A percentile compares a stretch with the other conserved stretches of the same genome.
Conservation (phyloP, 2,329 filamentous ascomycete species). For the Colletotrichum spinosum region DNA sequence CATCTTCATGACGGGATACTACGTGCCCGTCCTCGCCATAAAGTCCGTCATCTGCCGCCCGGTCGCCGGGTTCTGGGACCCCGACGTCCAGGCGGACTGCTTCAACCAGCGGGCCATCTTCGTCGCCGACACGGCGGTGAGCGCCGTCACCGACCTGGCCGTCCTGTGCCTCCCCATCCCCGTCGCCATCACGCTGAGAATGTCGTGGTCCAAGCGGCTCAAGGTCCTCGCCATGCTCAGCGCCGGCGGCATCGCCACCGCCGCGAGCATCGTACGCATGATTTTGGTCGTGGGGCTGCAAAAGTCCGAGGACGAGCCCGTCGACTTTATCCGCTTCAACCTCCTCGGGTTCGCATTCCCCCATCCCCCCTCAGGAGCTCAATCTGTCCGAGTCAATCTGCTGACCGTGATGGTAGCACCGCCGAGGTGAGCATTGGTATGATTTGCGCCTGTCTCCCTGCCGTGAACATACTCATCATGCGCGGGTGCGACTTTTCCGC, state of each 20-base stretch:
- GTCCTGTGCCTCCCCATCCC: constrained; percentile 47
- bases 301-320: constrained; percentile 40
- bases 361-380: constrained; percentile 29
- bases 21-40: constrained; percentile 42
- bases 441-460: constrained; percentile 47
- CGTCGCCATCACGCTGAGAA: constrained; percentile 47
- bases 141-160: constrained; percentile 46
- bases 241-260: constrained; percentile 47
- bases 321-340: constrained; percentile 33
- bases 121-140: constrained; percentile 46
- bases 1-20: constrained; percentile 51
- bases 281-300: constrained; percentile 41
- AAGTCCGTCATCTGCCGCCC: constrained; percentile 56
- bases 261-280: constrained; percentile 46
- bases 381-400: not conserved
- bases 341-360: constrained; percentile 36
- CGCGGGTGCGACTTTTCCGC: not conserved
- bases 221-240: constrained; percentile 45
- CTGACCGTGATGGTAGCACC: constrained; percentile 36
- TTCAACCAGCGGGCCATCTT: constrained; percentile 50
- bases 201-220: constrained; percentile 45
- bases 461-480: constrained; percentile 38
- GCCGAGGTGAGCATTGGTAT: constrained; percentile 47
- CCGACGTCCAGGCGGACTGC: constrained; percentile 44
- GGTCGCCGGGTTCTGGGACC: constrained; percentile 53